Conservation (phyloP, 768 basidiomycete genomes). For the Thelephora aurantiotincta region DNA sequence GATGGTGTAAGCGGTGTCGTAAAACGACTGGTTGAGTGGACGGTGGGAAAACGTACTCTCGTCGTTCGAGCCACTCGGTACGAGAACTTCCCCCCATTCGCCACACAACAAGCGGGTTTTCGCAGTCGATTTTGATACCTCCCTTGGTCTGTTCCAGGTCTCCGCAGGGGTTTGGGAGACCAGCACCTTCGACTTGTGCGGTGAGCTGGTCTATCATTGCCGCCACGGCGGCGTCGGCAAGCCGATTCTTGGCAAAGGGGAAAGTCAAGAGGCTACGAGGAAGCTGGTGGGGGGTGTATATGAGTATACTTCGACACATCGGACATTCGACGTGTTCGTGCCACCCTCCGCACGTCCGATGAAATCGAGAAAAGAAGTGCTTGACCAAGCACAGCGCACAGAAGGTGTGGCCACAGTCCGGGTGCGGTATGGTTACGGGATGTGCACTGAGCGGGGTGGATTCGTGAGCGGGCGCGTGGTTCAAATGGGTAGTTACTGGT, state of each 20-base stretch:
- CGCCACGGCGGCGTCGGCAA: constrained; percentile 35
- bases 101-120: constrained; percentile 31
- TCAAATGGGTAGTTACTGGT: no score
- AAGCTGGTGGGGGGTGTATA: constrained; percentile 33
- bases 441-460: constrained; percentile 22
- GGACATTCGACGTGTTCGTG: constrained; percentile 57
- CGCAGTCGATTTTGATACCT: constrained; percentile 18
- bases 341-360: constrained; percentile 50
- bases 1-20: background rate
- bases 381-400: constrained; percentile 52
- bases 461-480: background rate
- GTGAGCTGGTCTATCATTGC: constrained; percentile 37
- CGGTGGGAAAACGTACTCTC: constrained; percentile 24
- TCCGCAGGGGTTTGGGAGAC: constrained; percentile 1
- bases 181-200: constrained; percentile 19
- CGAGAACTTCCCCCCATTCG: constrained; percentile 32
- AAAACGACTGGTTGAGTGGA: background rate
- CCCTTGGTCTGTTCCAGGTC: constrained; percentile 23
- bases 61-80: constrained; percentile 45
- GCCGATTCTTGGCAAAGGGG: constrained; percentile 52
- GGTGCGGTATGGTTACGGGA: constrained; percentile 41
- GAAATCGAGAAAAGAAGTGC: constrained; percentile 57
- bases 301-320: constrained; percentile 41
- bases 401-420: constrained; percentile 52
- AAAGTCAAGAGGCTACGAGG: constrained; percentile 38